Conservation (phyloP, 2,329 filamentous ascomycete species). For the Massarina eburnea region DNA sequence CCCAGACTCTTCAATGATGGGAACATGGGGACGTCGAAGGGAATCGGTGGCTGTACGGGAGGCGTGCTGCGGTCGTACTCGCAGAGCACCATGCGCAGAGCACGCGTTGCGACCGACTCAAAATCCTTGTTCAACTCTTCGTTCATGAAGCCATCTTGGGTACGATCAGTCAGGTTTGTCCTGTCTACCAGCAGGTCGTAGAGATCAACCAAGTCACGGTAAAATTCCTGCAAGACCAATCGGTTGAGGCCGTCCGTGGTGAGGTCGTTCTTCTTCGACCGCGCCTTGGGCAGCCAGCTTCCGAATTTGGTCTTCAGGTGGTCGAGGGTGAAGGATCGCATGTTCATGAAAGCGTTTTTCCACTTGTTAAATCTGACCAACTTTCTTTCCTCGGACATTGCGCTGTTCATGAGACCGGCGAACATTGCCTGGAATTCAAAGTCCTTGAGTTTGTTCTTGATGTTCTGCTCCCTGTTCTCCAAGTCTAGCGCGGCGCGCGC, state of each 20-base stretch:
- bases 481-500: conserved; percentile 82
- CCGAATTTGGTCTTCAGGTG: conserved; percentile 71
- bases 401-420: conserved; percentile 82
- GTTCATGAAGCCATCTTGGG: conserved; percentile 67
- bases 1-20: conserved; percentile 69
- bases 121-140: conserved; percentile 54
- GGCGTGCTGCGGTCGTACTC: conserved; percentile 90
- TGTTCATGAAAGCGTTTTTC: conserved; percentile 72
- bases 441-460: conserved; percentile 73
- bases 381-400: conserved; percentile 73
- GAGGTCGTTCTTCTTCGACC: conserved; percentile 87
- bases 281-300: conserved; percentile 88
- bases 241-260: conserved; percentile 85
- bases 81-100: conserved; percentile 75
- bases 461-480: conserved; percentile 67
- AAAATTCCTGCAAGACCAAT: conserved; percentile 76
- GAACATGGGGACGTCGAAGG: conserved; percentile 81
- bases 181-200: conserved; percentile 90
- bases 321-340: conserved; percentile 70
- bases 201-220: conserved; percentile 80
- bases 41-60: conserved; percentile 86
- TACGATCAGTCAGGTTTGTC: conserved; percentile 73
- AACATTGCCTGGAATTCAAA: conserved; percentile 94
- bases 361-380: conserved; percentile 81
- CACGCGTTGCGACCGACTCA: conserved; percentile 63